A percentile compares a stretch with the other conserved stretches of the same genome.
Conservation (phyloP, 306 rosid species). For the Trichosanthes truncata region DNA sequence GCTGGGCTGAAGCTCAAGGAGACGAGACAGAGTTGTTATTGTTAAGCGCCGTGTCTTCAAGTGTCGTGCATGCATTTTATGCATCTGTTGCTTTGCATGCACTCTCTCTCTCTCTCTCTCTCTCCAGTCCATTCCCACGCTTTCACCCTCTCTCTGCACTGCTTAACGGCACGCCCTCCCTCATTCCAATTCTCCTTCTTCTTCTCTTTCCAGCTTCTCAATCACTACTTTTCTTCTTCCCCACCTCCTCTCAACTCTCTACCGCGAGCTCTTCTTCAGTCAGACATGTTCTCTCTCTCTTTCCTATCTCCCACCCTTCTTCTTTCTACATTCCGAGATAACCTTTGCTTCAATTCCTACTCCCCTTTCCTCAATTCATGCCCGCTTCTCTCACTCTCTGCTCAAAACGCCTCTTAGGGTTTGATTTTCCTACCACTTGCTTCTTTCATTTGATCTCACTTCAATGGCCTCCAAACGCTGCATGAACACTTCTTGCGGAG, state of each 20-base stretch:
- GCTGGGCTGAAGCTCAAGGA: neutral
- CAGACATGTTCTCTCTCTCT: neutral
- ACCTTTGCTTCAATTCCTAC: neutral
- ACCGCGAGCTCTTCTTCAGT: neutral
- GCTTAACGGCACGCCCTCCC: neutral
- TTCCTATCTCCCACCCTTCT: neutral
- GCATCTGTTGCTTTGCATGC: constrained; percentile 77
- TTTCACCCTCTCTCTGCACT: constrained; percentile 10
- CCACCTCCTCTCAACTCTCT: neutral
- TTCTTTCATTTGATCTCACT: constrained; percentile 29
- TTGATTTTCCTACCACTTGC: neutral
- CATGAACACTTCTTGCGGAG: constrained; percentile 44
- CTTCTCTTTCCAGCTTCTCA: neutral
- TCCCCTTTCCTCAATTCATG: neutral
- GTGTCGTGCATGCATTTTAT: constrained; percentile 99
- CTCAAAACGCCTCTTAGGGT: neutral
- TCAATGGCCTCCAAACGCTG: constrained; percentile 68
- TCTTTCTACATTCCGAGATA: neutral
- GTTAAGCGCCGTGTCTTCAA: constrained; percentile 64
- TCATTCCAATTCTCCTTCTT: neutral
- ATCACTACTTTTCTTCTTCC: neutral
- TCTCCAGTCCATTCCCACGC: neutral
- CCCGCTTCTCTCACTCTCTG: neutral
- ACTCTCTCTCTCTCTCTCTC: constrained; percentile 36
- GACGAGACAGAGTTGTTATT: constrained; percentile 14